phyloP scores from a whole-genome alignment of 2,329 filamentous ascomycete species.

The Metarhizium robertsii region DNA sequence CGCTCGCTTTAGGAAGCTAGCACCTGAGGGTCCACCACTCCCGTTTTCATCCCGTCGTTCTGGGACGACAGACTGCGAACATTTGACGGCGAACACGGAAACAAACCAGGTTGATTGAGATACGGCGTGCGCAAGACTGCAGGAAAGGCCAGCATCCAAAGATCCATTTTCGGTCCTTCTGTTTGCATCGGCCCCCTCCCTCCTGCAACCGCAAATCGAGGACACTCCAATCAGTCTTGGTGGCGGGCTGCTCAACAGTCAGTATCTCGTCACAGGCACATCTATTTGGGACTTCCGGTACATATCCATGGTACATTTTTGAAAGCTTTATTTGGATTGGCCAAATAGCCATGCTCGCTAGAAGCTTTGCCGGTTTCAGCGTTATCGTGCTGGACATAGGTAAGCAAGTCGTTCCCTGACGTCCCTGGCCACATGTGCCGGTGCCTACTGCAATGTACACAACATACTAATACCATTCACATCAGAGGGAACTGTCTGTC shows the following conservation, averaged over 20 bases:
- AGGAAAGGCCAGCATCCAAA: too few species aligned
- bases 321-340: not conserved
- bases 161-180: too few species aligned
- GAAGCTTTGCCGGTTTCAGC: slow-evolving; percentile 18
- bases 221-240: too few species aligned
- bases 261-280: too few species aligned
- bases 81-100: not conserved
- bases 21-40: slow-evolving; percentile 1
- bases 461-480: not conserved
- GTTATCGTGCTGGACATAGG: slow-evolving; percentile 28
- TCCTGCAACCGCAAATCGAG: not conserved
- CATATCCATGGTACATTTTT: too few species aligned
- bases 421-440: not conserved
- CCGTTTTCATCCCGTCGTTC: not conserved
- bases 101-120: too few species aligned
- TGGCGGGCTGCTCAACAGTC: not conserved
- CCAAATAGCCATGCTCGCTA: slow-evolving; percentile 3
- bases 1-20: too few species aligned
- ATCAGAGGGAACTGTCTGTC: slow-evolving; percentile 71
- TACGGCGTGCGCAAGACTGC: too few species aligned
- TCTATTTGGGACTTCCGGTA: too few species aligned
- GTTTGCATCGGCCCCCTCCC: not conserved
- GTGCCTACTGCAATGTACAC: not conserved
- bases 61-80: not conserved
- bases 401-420: slow-evolving; percentile 12